Base-by-base conservation (phyloP, 768 basidiomycete genomes). In the Lactarius trivialis region DNA sequence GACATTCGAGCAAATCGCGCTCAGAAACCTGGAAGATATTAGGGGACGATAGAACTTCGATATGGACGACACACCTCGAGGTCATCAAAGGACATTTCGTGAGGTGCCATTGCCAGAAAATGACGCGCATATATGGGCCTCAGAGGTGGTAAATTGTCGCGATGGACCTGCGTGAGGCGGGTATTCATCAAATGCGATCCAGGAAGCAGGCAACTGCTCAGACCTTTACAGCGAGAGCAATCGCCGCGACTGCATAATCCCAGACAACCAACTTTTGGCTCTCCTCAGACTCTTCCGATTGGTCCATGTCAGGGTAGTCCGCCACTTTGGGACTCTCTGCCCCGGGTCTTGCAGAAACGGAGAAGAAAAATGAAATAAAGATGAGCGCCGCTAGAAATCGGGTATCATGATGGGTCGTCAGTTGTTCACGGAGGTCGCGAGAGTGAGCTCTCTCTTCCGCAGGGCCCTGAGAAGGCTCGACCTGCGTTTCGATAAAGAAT, bases 191-290 rank as follows among this genome's bases (percentile, higher is more conserved):
- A 1, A 28, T 3, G 24, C 36, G 52, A 48, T 30, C 26, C 6
- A 8, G 21, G 32, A 21, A 37, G 36, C 14, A 21, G 26, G 52
- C 45, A 21, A 33, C 21, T 36, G 55, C 17, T 17, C 50, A 36
- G 34, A 67, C 67, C 65, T 67, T 67, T 30, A 67, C 67, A 36
- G 59, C 63, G 41, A 67, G 50, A 17, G 65, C 51, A 24, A 67
- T 41, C 4, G 67, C 60, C 19, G 67, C 65, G 32, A 67, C 55
- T 7, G 67, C 67, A 32, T 63, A 63, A 15, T 67, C 67, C 64
- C 58, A 63, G 36, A 66, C 39, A 7, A 60, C 17, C 34, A 49
- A 11, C 17, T 37, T 36, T 54, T 49, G 19, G 15, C 48, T 19
- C 4, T 56, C 56, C 7, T 66, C 55, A 9, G 24, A 37, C n/a